phyloP scores from a whole-genome alignment of 208 protist species.

The Naegleria gruberi region DNA sequence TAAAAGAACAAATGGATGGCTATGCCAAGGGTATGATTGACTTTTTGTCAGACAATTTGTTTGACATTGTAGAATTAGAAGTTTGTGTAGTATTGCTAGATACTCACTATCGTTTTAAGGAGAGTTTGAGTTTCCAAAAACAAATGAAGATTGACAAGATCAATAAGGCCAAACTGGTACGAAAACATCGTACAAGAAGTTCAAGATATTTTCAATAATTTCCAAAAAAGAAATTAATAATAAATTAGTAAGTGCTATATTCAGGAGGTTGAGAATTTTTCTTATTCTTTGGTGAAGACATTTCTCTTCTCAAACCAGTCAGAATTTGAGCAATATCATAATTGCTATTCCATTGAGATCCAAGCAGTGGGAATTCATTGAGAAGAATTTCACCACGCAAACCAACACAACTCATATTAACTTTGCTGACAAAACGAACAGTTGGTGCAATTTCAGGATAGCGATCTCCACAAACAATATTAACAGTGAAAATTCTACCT shows the following conservation, averaged over 20 bases:
- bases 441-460: constrained; percentile 54
- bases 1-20: background rate
- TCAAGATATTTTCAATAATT: too few species aligned
- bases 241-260: constrained; percentile 34
- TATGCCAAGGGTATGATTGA: background rate
- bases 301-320: constrained; percentile 41
- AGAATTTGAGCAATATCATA: constrained; percentile 49
- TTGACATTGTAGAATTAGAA: background rate
- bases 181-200: too few species aligned
- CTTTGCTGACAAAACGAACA: constrained; percentile 48
- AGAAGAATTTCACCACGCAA: constrained; percentile 35
- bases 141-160: background rate
- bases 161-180: too few species aligned
- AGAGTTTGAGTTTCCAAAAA: background rate
- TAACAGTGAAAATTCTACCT: constrained; percentile 54
- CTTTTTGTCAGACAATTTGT: background rate
- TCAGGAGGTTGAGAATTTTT: constrained; percentile 49
- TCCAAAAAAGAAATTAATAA: too few species aligned
- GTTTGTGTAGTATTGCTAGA: background rate
- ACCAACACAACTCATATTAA: constrained; percentile 59
- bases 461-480: constrained; percentile 49
- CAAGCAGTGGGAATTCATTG: constrained; percentile 32
- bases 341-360: constrained; percentile 44
- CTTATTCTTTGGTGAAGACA: constrained; percentile 41
- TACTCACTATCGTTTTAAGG: background rate